Conservation (phyloP, 2,329 filamentous ascomycete species). For the Bipolaris sorokiniana region DNA sequence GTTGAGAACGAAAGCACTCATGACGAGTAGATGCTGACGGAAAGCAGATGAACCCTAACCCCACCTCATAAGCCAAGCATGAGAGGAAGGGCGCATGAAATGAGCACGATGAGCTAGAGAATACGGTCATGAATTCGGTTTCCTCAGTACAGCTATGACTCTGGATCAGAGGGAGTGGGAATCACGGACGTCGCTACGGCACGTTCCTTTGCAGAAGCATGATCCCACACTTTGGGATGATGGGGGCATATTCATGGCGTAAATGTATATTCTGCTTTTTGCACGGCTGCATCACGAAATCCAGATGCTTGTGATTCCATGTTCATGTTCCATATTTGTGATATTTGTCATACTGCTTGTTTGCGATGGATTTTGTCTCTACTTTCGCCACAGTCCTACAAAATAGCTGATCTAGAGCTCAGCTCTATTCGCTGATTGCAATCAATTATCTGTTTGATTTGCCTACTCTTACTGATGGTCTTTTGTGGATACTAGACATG, state of each 20-base stretch:
- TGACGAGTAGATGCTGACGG: conserved; percentile 18
- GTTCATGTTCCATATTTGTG: not conserved
- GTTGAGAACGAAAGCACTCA: conserved; percentile 33
- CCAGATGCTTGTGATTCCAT: conserved; percentile 36
- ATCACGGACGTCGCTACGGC: conserved; percentile 38
- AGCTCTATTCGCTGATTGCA: no score
- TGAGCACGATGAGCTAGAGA: conserved; percentile 43
- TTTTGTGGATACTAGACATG: not conserved
- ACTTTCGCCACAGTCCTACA: not conserved
- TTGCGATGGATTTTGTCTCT: not conserved
- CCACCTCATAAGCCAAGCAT: conserved; percentile 64
- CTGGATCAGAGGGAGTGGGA: conserved; percentile 49
- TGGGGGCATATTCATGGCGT: conserved; percentile 51
- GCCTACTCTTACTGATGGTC: not conserved
- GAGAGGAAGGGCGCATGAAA: conserved; percentile 33
- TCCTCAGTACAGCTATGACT: conserved; percentile 48
- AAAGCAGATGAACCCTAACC: conserved; percentile 83
- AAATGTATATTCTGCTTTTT: conserved; percentile 47
- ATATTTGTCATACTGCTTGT: not conserved
- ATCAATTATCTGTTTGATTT: not conserved
- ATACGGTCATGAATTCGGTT: conserved; percentile 46
- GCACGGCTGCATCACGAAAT: conserved; percentile 43
- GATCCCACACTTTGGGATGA: conserved; percentile 47
- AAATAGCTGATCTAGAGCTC: not conserved
- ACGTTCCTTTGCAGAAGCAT: conserved; percentile 37